phyloP scores from a whole-genome alignment of 495 filamentous ascomycete species.

The Penicillium angulare region DNA sequence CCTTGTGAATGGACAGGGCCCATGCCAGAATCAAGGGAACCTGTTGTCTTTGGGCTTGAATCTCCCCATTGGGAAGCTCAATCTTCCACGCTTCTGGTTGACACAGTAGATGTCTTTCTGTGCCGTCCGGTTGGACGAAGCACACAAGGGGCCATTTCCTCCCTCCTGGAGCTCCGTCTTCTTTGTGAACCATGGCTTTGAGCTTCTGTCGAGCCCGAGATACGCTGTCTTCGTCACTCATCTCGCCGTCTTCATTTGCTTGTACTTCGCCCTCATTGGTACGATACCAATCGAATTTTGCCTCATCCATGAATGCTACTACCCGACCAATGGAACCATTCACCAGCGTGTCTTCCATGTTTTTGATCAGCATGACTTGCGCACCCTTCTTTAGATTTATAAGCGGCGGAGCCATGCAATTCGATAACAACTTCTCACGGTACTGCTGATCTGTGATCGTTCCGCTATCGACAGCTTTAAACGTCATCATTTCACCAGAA shows the following conservation, averaged over 20 bases:
- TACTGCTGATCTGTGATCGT: constrained; percentile 59
- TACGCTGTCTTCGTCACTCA: constrained; percentile 39
- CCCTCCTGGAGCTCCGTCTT: constrained; percentile 27
- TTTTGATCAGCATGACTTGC: constrained; percentile 99
- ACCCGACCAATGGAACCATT: constrained; percentile 92
- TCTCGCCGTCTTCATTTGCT: constrained; percentile 33
- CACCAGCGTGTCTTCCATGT: constrained; percentile 89
- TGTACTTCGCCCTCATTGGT: constrained; percentile 55
- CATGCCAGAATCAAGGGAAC: constrained; percentile 85
- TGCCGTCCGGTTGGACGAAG: constrained; percentile 77
- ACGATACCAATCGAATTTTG: constrained; percentile 65
- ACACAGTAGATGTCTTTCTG: constrained; percentile 73
- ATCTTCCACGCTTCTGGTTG: constrained; percentile 92
- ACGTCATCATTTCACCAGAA: constrained; percentile 64
- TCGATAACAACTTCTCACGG: constrained; percentile 76
- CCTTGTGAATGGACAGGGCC: constrained; percentile 97
- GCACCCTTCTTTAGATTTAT: constrained; percentile 86
- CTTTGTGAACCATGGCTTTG: constrained; percentile 41
- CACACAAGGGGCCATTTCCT: constrained; percentile 76
- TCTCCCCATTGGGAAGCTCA: constrained; percentile 90
- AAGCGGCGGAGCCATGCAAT: constrained; percentile 84
- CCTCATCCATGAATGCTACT: constrained; percentile 80
- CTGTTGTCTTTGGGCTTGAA: constrained; percentile 72
- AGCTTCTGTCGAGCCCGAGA: constrained; percentile 49
- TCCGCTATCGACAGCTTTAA: constrained; percentile 73